Evolutionary conservation across 441 rosid species (phyloP), one percentile per base, ranked within the genome.

Genomic region (Gossypium gossypioides): DNA sequence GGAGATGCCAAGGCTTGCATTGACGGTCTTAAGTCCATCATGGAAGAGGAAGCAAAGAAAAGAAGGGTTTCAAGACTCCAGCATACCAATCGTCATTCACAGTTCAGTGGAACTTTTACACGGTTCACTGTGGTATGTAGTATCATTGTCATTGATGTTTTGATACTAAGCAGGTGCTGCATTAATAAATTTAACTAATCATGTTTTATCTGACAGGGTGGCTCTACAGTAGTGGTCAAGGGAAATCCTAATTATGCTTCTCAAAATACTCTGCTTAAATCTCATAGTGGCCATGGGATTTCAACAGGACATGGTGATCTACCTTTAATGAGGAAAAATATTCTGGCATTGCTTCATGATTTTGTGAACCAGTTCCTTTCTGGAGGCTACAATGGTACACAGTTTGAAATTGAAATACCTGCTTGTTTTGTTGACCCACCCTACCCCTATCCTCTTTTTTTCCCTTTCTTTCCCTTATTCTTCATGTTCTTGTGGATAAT

Each of bases 311-410:
- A 85, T 67, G 89, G 86, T 74, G 82, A 81, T 48, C 64, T 89
- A 70, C 85, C 88, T 46, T 69, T 85, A 74, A 79, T 77, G 32
- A 86, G 83, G 80, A 87, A 79, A 70, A 83, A 79, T 48, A 80
- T 88, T 81, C 73, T 91, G 80, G 84, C 80, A 76, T 74, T 87
- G 85, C 85, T 93, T 77, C 91, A 90, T 82, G 93, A 87, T 84
- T 90, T 96, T 79, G 67, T 90, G 75, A 84, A 83, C 73, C 97
- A 93, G 81, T 88, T 93, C 82, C 79, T 96, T 64, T 84, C 90
- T 29, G 94, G 98, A 62, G 91, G 96, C 63, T 96, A 90, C 82
- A 96, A 89, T 82, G 97, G 99, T 93, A 89, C 22, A 61, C 74
- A 37, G 59, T 55, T 74, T 29, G 46, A 44, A 73, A 24, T 62